A percentile compares a stretch with the other conserved stretches of the same genome.
These are phyloP conservation scores for Echinochloa phyllopogon DNA, from an alignment of 176 grass and related monocot species.

Conservation along the genomic window DNA sequence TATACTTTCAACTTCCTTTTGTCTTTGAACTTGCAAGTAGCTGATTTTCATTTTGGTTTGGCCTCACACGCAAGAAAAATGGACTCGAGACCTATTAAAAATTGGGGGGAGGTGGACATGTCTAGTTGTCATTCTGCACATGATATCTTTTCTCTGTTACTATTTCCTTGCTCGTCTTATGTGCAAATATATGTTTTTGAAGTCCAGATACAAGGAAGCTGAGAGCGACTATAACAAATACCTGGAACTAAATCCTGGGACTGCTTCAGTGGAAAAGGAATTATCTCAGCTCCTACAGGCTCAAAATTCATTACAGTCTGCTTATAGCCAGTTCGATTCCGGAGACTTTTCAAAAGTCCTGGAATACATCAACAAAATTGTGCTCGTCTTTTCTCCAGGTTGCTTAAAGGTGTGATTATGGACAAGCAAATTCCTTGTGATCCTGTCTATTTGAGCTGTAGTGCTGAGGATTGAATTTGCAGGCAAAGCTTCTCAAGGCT, in stretches of 20 bases:
- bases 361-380: slow-evolving; percentile 92
- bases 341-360: slow-evolving; percentile 83
- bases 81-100: not conserved
- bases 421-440: not conserved
- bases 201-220: slow-evolving; percentile 72
- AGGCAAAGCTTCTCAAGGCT: slow-evolving; percentile 96
- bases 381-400: slow-evolving; percentile 87
- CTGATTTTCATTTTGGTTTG: not conserved
- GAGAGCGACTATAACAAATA: slow-evolving; percentile 72
- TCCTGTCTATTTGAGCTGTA: not conserved
- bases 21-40: not conserved
- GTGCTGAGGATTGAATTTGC: slow-evolving; percentile 40
- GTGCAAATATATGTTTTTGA: slow-evolving; percentile 26
- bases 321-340: slow-evolving; percentile 74
- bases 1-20: not conserved
- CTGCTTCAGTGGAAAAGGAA: slow-evolving; percentile 79
- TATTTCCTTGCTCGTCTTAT: slow-evolving; percentile 19
- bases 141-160: not conserved
- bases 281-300: slow-evolving; percentile 86
- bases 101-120: not conserved
- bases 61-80: not conserved
- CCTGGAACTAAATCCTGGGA: slow-evolving; percentile 67
- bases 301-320: slow-evolving; percentile 70
- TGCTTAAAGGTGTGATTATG: slow-evolving; percentile 76
- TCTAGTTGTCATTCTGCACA: slow-evolving; percentile 13